Conservation (phyloP, 1,284 basidiomycete species). For the Farysia itapuensis region DNA sequence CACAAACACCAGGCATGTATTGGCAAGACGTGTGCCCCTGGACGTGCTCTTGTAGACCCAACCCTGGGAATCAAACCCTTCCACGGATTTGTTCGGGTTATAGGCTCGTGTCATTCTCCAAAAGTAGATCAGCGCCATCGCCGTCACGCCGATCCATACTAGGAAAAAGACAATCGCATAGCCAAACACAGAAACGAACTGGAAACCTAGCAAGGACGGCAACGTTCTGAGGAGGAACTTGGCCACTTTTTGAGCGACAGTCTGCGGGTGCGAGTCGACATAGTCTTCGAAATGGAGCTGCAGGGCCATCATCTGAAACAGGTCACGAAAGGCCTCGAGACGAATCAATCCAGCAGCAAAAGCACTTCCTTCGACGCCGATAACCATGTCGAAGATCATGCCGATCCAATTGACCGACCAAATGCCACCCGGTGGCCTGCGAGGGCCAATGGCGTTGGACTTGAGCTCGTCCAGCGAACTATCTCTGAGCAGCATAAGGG, state of each 20-base stretch:
- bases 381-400: slow-evolving; percentile 49
- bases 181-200: slow-evolving; percentile 51
- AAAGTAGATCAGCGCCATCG: slow-evolving; percentile 31
- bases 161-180: slow-evolving; percentile 44
- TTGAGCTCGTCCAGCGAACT: slow-evolving; percentile 51
- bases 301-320: slow-evolving; percentile 46
- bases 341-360: slow-evolving; percentile 48
- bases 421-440: slow-evolving; percentile 46
- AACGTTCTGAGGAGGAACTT: slow-evolving; percentile 40
- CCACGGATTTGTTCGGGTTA: slow-evolving; percentile 45
- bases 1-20: slow-evolving; percentile 46
- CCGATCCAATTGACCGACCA: slow-evolving; percentile 36
- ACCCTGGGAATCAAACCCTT: slow-evolving; percentile 49
- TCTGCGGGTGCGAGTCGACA: slow-evolving; percentile 15
- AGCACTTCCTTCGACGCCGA: slow-evolving; percentile 49
- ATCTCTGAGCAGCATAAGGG: slow-evolving; percentile 47
- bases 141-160: slow-evolving; percentile 37
- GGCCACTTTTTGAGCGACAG: slow-evolving; percentile 8
- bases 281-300: slow-evolving; percentile 36
- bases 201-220: slow-evolving; percentile 43
- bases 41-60: slow-evolving; percentile 43
- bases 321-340: slow-evolving; percentile 45
- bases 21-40: slow-evolving; percentile 41
- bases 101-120: slow-evolving; percentile 43
- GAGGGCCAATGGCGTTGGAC: slow-evolving; percentile 51